Base-by-base conservation (phyloP, 805 yeast species). In the Limtongia smithiae region DNA sequence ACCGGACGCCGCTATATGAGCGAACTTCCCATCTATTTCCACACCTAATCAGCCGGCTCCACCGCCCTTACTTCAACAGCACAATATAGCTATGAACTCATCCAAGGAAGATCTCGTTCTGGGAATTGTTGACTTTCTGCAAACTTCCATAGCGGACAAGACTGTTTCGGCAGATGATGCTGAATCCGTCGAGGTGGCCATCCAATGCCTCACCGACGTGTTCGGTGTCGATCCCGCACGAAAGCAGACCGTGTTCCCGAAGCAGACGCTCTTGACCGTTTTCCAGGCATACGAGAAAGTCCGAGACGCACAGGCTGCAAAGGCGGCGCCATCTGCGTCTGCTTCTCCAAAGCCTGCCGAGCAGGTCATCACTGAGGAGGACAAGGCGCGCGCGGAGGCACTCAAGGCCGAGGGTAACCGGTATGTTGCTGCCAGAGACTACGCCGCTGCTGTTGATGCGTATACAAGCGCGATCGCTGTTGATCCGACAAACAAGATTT, bases 151-250 rank as follows among this genome's bases (percentile, higher is more conserved):
- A 17, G 64, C 75, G 39, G 75, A 76, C 55, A 85, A 85, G 37
- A 77, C 77, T 37, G 78, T 90, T 39, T 69, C 83, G 32, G 85
- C 81, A 55, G 97, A 91, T 57, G 86, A 82, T 64, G 75, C 76
- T 48, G 97, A 93, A 60, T 87, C 96, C 8, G 74, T 91, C 60
- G 96, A 89, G 58, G 95, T 91, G 44, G 97, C 97, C 53, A 77
- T 50, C 28, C 58, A 58, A 64, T 88, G 97, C 72, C 79, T 93
- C 50, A 79, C 85, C 21, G 97, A 90, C 61, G 88, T 95, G 9
- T 91, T 83, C 65, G 81, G 74, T 42, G 81, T 90, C 22, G 82
- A 76, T 22, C 71, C 70, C 20, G 74, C 75, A 31, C 60, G 68
- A 31, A 62, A 65, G 28, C 60, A 50, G 15, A 51, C 38, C 40